Base-by-base conservation (phyloP, 805 yeast genomes). In the Isabelozyma pseudorhagii region DNA sequence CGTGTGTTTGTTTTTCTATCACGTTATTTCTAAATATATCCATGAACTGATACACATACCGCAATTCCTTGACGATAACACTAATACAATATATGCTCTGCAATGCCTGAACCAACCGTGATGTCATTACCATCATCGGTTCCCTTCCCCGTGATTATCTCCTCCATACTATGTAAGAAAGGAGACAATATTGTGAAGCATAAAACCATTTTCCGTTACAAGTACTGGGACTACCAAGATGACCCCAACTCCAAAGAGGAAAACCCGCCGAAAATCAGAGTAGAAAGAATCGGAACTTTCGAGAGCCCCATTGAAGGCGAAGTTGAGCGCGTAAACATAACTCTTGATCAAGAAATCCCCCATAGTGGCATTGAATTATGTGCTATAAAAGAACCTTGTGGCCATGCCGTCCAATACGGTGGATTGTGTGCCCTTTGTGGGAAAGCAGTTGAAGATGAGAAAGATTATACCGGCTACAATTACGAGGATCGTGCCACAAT, bases 401-500 rank as follows among this genome's bases (percentile, higher is more conserved):
- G 89, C 10, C 99, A 94, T 67, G 82, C 93, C 1, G 91, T 94
- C 27, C 97, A 94, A 57, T 94, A 86, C 62, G 97, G 96, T 11
- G 98, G 98, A 0, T 75, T 93, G 41, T 93, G 99, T 71, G 97
- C 97, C 0, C 68, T 89, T 17, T 93, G 99, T 66, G 98, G 98
- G 5, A 82, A 82, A 50, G 80, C 88, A 7, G 79, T 94, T 8
- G 86, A 80, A 46, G 78, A 74, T 52, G 85, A 82, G 45, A 75
- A 77, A 48, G 97, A 92, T 63, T 90, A 89, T 61, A 71, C 85
- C 3, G 91, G 92, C 5, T 83, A 77, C 64, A 78, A 73, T 52
- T 81, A 81, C 57, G 81, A 80, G 52, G 89, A 85, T 51, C 68
- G 96, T 28, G 96, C 96, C 13, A 87, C 93, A 1, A 87, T 91